Base-by-base conservation (phyloP, 2,329 filamentous ascomycete genomes). In the Elsinoe arachidis region DNA sequence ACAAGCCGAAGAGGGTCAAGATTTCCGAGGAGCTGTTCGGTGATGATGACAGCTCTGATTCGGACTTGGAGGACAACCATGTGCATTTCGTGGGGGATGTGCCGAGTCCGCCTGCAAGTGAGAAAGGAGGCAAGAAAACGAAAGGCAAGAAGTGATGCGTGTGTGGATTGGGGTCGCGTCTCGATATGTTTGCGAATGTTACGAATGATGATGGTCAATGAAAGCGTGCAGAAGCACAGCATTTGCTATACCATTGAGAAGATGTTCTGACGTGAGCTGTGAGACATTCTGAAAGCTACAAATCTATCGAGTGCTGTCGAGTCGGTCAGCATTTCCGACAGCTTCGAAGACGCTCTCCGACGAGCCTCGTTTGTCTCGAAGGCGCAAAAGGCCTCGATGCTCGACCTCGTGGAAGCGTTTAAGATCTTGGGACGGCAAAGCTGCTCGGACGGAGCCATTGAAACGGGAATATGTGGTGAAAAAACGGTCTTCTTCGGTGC, bases 11-110 rank as follows among this genome's bases (percentile, higher is more conserved):
- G 15, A 33, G 34, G 19, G 54, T 49, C 17, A 46, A 43, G 33
- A 56, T 56, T 10, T 38, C 39, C 2, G 54, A 56, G 30, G 54
- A 56, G 34, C 21, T 56, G 21, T 56, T 56, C 26, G 54, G 54
- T 12, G 35, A 17, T 11, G 39, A 43, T 4, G 21, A 15, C 30
- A 39, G 41, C 33, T 56, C 54, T 12, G 41, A 46, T 21, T 56
- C 30, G 30, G 54, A 56, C 1, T 3, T 47, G 10, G 54, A 49
- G 15, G 21, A 33, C 17, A 30, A 26, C 37, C 39, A 46, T 12
- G 15, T 56, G 11, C 41, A 56, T 21, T 56, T 43, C n/a, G 30
- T 19, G 4, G 54, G 54, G 19, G 54, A 49, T n/a, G 12, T 56
- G 14, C 38, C 38, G 15, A 46, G 30, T 26, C 38, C 54, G 17